Evolutionary conservation across 192 early-diverging fungal genomes (phyloP).

Genomic region (Umbelopsis sp.): DNA sequence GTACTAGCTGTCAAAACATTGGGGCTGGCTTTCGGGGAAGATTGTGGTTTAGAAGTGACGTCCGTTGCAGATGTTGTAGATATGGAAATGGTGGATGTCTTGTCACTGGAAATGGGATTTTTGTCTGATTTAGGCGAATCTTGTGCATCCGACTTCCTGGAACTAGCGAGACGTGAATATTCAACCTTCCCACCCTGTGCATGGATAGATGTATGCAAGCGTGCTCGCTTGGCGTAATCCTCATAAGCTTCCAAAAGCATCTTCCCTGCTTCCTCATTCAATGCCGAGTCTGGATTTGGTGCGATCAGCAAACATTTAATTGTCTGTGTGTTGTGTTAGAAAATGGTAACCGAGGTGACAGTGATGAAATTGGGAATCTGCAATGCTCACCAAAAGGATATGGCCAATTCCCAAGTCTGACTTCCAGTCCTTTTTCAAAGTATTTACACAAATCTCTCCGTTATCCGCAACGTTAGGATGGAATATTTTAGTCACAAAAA

Average conservation of each 20-base stretch:
- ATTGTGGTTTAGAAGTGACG: not conserved
- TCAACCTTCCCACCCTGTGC: conserved; percentile 48
- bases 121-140: not conserved
- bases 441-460: conserved; percentile 96
- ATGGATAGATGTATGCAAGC: conserved; percentile 81
- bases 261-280: conserved; percentile 94
- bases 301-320: conserved; percentile 94
- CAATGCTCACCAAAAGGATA: conserved; percentile 72
- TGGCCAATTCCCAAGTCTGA: conserved; percentile 80
- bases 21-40: not conserved
- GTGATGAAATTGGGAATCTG: not conserved
- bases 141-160: not conserved
- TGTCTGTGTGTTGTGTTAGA: conserved; percentile 54
- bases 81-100: not conserved
- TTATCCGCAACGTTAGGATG: conserved; percentile 90
- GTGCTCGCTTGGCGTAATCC: conserved; percentile 79
- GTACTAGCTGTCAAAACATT: not conserved
- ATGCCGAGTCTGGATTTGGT: conserved; percentile 93
- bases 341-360: conserved; percentile 15
- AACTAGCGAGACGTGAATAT: conserved; percentile 21
- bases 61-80: not conserved
- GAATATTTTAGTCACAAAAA: conserved; percentile 93
- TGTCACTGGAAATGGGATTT: not conserved
- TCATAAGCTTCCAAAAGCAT: conserved; percentile 88
- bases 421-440: conserved; percentile 97